Evolutionary conservation across 495 filamentous ascomycete species (phyloP), one percentile per base, ranked within the genome.

Genomic region (Podospora pseudocomata): DNA sequence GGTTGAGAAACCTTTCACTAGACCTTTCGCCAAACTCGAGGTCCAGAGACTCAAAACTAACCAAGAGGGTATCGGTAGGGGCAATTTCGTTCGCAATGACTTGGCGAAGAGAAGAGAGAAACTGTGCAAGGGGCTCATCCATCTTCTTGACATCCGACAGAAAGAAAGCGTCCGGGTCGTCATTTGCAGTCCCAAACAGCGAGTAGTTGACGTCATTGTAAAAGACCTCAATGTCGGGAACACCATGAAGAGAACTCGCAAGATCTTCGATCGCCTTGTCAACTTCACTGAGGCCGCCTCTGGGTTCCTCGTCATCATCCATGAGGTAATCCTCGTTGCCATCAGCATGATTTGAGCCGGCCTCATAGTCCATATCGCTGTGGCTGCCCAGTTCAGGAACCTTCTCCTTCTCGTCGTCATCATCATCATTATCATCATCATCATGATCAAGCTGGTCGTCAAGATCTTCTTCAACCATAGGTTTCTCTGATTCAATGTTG

Each of bases 121-220:
- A 80, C 39, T 85, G 81, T 26, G 78, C 75, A 30, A 97, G 77
- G 18, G 81, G 80, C 20, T 84, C 74, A 60, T 88, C 83, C 18
- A 88, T 82, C 1, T 90, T 79, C 26, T 82, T 80, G 69, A 87
- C 83, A 71, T 94, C 89, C 66, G 88, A 82, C 15, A 97, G 84
- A 64, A 96, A 91, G 71, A 87, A 96, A 11, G 86, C 86, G 60
- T 91, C 87, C 0, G 88, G 82, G 64, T 87, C 86, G 68, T 91
- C 87, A 53, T 86, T 83, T 67, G 86, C 82, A 23, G 83, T 78
- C 44, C 90, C 88, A 68, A 95, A 92, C 7, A 96, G 80, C 15
- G 86, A 86, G 63, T 93, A 92, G 71, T 87, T 86, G 61, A 78
- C 85, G 7, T 86, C 84, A 67, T 87, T 84, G 75, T 93, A 95